phyloP scores from a whole-genome alignment of 2,329 filamentous ascomycete genomes.

The Fusarium concolor region DNA sequence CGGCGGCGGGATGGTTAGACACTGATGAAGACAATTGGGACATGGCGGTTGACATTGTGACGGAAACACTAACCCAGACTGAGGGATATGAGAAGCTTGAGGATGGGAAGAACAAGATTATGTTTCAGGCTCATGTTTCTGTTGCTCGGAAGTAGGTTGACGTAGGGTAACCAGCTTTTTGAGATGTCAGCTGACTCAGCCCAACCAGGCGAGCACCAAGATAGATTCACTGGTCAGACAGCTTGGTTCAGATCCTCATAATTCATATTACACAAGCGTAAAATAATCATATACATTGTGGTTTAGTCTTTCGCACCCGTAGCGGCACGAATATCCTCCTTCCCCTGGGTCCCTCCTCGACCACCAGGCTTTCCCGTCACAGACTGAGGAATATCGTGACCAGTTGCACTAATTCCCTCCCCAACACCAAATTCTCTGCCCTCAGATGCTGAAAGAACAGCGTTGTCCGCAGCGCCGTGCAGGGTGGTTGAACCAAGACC shows the following conservation, averaged over 20 bases:
- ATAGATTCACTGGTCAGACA: no score
- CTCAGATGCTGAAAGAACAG: neutral
- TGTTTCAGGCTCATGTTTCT: constrained; percentile 10
- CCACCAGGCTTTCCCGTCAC: constrained; percentile 20
- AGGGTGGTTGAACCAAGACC: constrained; percentile 17
- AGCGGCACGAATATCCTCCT: constrained; percentile 4
- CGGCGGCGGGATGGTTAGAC: constrained; percentile 8
- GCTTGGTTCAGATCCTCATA: no score
- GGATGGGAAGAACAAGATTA: neutral
- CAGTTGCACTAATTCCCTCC: constrained; percentile 8
- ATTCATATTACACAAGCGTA: no score
- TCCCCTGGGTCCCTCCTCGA: constrained; percentile 16
- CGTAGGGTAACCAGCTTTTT: neutral
- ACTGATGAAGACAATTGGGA: constrained; percentile 22
- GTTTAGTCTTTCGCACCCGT: constrained; percentile 6
- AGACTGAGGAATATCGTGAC: constrained; percentile 19
- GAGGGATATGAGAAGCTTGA: neutral
- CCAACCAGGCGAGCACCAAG: no score
- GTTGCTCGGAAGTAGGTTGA: neutral
- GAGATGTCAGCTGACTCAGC: neutral
- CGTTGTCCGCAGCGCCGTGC: constrained; percentile 16
- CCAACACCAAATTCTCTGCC: constrained; percentile 1
- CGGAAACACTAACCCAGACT: accelerated
- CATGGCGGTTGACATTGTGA: neutral
- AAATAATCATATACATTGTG: no score